These are phyloP conservation scores for Tricholoma furcatifolium DNA, from an alignment of 768 basidiomycete genomes.

Conservation along the genomic window DNA sequence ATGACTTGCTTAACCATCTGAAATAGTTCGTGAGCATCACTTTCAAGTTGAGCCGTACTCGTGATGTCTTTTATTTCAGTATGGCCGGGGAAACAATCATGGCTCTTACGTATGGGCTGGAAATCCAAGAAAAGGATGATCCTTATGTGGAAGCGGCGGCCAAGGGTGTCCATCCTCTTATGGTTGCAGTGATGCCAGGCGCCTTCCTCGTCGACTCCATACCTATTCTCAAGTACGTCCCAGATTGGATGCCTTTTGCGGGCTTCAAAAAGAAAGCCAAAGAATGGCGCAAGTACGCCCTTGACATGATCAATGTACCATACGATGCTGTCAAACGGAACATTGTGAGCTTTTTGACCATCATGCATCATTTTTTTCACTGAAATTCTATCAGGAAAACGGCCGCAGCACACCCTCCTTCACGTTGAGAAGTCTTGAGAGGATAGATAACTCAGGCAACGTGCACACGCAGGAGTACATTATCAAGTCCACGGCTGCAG, in stretches of 20 bases:
- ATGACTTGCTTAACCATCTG: conserved; percentile 13
- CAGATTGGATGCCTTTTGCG: conserved; percentile 34
- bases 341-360: conserved; percentile 13
- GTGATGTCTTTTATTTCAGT: background rate
- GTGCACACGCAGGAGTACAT: conserved; percentile 17
- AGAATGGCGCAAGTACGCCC: conserved; percentile 19
- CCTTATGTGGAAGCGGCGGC: conserved; percentile 32
- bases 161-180: conserved; percentile 24
- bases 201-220: conserved; percentile 32
- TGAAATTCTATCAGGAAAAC: conserved; percentile 10
- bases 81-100: conserved; percentile 28
- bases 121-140: conserved; percentile 30
- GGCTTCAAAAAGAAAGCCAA: conserved; percentile 33
- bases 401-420: conserved; percentile 23
- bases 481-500: conserved; percentile 22
- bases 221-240: conserved; percentile 31
- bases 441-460: conserved; percentile 15
- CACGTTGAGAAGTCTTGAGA: conserved; percentile 16
- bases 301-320: conserved; percentile 22
- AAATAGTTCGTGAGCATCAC: conserved; percentile 9
- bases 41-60: background rate
- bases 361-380: background rate
- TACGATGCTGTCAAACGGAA: conserved; percentile 17
- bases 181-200: conserved; percentile 25
- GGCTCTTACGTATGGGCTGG: conserved; percentile 32